phyloP scores from a whole-genome alignment of 257 asterid genomes.

The Scutellaria minor region DNA sequence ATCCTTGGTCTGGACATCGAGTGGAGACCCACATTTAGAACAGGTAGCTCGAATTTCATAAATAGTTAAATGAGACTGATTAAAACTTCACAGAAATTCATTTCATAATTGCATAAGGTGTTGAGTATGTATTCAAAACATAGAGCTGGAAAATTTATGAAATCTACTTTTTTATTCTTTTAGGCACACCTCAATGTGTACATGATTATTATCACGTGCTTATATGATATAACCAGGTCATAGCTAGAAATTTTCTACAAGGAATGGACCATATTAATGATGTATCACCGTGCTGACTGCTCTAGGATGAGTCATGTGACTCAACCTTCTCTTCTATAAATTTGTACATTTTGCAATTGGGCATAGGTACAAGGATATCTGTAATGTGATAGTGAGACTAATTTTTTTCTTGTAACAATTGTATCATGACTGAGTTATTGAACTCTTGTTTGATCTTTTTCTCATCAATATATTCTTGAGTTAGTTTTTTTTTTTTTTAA shows the following conservation, averaged over 20 bases:
- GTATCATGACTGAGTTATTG: background rate
- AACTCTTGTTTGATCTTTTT: slow-evolving; percentile 1
- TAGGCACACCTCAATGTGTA: background rate
- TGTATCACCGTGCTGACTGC: slow-evolving; percentile 9
- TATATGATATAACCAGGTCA: slow-evolving; percentile 2
- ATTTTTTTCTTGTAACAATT: background rate
- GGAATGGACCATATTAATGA: background rate
- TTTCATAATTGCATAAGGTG: background rate
- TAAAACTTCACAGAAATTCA: background rate
- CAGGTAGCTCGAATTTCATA: slow-evolving; percentile 49
- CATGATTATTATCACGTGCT: background rate
- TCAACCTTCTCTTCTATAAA: background rate
- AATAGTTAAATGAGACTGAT: slow-evolving; percentile 2
- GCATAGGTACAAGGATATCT: background rate
- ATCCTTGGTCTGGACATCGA: slow-evolving; percentile 92
- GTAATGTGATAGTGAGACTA: background rate
- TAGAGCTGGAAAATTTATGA: slow-evolving; percentile 4
- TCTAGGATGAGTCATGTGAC: slow-evolving; percentile 2
- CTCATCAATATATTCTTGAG: background rate
- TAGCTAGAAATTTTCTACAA: background rate
- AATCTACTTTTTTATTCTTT: background rate
- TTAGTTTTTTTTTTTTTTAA: background rate
- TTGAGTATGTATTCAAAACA: slow-evolving; percentile 2
- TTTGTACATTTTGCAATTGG: background rate
- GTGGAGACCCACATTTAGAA: slow-evolving; percentile 85